Conservation (phyloP, 2,329 filamentous ascomycete species). For the Aspergillus phoenicis region DNA sequence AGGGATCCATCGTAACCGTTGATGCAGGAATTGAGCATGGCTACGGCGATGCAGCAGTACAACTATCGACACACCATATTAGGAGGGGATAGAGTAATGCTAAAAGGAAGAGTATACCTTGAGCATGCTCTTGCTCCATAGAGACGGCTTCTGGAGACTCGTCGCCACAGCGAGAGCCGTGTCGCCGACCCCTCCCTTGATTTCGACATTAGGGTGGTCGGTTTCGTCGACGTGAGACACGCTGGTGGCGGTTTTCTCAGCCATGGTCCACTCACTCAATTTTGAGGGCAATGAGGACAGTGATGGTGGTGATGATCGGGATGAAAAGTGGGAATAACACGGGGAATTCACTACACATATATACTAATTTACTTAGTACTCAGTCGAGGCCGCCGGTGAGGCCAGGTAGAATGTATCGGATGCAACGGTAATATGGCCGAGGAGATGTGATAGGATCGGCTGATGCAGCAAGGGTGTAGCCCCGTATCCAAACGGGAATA, state of each 20-base stretch:
- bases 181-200: constrained; percentile 26
- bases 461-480: constrained; percentile 8
- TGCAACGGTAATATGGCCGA: not conserved
- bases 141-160: constrained; percentile 34
- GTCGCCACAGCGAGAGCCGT: constrained; percentile 37
- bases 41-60: constrained; percentile 45
- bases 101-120: constrained; percentile 32
- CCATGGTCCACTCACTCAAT: not conserved
- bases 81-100: not conserved
- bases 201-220: constrained; percentile 13
- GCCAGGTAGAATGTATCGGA: not conserved
- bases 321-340: not conserved
- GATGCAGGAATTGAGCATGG: constrained; percentile 50
- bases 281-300: not conserved
- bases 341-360: not conserved
- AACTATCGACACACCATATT: constrained; percentile 20
- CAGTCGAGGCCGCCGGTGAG: not conserved
- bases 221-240: constrained; percentile 7
- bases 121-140: constrained; percentile 48
- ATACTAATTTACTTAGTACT: not conserved
- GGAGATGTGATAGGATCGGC: constrained; percentile 9
- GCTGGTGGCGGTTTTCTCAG: constrained; percentile 5
- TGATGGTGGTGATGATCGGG: not conserved
- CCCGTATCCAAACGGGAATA: constrained; percentile 13
- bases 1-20: constrained; percentile 55